phyloP scores from a whole-genome alignment of 2,329 filamentous ascomycete species.

The Blumeriella jaapii region DNA sequence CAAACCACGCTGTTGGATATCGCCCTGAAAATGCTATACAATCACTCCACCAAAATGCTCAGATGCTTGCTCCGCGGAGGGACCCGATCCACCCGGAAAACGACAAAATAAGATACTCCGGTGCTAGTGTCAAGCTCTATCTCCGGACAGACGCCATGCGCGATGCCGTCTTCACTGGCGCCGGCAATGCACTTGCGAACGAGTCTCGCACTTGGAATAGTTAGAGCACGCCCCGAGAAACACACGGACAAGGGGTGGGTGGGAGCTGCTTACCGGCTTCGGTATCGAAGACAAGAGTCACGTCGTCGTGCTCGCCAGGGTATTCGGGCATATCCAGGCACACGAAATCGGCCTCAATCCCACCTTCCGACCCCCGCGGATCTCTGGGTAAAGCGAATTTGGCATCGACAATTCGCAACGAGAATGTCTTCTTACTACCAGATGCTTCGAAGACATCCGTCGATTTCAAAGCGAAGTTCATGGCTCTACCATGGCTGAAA shows the following conservation, averaged over 20 bases:
- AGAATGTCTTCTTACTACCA: conserved; percentile 51
- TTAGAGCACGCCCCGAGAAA: conserved; percentile 13
- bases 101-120: conserved; percentile 7
- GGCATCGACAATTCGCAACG: conserved; percentile 73
- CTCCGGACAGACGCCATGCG: conserved; percentile 27
- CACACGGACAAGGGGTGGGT: conserved; percentile 6
- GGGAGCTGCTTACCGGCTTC: conserved; percentile 35
- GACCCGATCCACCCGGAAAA: too few relatives aligned
- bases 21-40: conserved; percentile 11
- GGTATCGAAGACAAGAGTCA: conserved; percentile 72
- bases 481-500: conserved; percentile 74
- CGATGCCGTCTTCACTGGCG: conserved; percentile 24
- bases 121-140: conserved; percentile 15
- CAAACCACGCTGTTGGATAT: too few relatives aligned
- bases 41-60: conserved; percentile 13
- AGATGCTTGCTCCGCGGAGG: too few relatives aligned
- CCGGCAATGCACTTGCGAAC: conserved; percentile 26
- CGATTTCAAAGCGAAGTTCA: conserved; percentile 78
- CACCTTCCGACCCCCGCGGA: conserved; percentile 35
- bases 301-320: conserved; percentile 86
- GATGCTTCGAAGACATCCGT: conserved; percentile 73
- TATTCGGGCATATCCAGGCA: conserved; percentile 82
- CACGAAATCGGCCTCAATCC: conserved; percentile 58
- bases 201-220: conserved; percentile 12
- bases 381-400: conserved; percentile 73